Evolutionary conservation across 768 basidiomycete species (phyloP), one percentile per base, ranked within the genome.

Genomic region (Dictyophora rubrovolvata): DNA sequence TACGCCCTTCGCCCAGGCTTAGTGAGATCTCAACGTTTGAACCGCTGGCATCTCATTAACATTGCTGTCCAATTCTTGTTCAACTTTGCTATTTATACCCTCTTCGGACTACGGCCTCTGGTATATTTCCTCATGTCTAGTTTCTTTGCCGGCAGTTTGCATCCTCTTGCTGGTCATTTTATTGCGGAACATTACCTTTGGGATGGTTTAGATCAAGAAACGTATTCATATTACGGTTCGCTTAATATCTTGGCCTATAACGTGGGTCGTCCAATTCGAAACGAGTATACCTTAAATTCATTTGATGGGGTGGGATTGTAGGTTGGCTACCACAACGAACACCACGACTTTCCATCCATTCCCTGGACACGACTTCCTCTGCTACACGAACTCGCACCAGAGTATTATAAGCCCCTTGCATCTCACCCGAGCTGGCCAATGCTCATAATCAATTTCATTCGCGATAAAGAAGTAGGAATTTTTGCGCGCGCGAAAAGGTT

Each of bases 241-340:
- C 75, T 97, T 58, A 99, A 99, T 70, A 61, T 85, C 14, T 72
- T 98, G 20, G 91, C 93, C 14, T 99, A 97, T 71, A 99, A 99
- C 64, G 95, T 90, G 62, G 61, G 87, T 75, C 17, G 20, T 37
- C 46, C 12, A 22, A 35, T 34, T 42, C 49, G 16, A 8, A 23
- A 46, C 51, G 20, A 28, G 2, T 47, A 51, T 34, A 11, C 35
- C 16, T 21, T 17, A 1, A 49, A 20, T 18, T 21, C 12, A 17
- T 28, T 35, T 16, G 28, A 53, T 54, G 20, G 59, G 8, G 48
- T 36, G 12, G 28, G 28, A 28, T 14, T 57, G 18, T 63, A 93
- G 90, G 91, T 97, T 64, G 96, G 96, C 42, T 98, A 97, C 69
- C 96, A 99, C 70, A 97, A 99, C 71, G 96, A 98, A 67, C 96